Percentiles rank a stretch among this genome's conserved stretches.
Conservation (phyloP, 2,329 filamentous ascomycete genomes). For the Diaporthe citri region DNA sequence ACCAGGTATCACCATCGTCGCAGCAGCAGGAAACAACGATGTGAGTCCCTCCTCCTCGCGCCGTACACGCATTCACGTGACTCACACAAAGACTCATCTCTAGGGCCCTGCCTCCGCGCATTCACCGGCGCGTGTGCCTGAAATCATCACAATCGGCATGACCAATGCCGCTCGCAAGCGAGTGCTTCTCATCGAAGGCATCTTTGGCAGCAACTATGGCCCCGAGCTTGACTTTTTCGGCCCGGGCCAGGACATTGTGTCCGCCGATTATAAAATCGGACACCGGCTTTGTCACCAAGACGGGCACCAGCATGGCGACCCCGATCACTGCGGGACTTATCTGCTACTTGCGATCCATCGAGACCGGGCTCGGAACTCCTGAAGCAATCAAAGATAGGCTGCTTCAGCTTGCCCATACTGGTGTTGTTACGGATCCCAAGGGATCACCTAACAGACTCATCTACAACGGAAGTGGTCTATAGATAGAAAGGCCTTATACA, state of each 20-base stretch:
- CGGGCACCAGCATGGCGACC: constrained; percentile 7
- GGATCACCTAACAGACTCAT: constrained; percentile 5
- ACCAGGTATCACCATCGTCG: constrained; percentile 5
- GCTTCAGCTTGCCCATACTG: neutral
- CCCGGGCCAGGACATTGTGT: neutral
- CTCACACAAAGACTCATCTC: neutral
- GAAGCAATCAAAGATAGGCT: constrained; percentile 1
- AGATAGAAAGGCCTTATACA: neutral
- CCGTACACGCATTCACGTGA: neutral
- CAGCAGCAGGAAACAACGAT: constrained; percentile 7
- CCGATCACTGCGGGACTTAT: constrained; percentile 11
- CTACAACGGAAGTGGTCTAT: constrained; percentile 12
- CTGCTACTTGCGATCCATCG: constrained; percentile 22
- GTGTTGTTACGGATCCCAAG: neutral
- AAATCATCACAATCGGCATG: constrained; percentile 22
- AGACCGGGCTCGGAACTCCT: constrained; percentile 1
- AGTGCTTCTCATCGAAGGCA: neutral
- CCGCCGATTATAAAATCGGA: neutral
- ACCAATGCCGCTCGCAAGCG: neutral
- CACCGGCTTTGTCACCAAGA: constrained; percentile 3
- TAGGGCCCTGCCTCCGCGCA: constrained; percentile 7
- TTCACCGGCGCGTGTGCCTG: neutral
- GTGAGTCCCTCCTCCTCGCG: neutral
- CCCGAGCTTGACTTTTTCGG: constrained; percentile 16
- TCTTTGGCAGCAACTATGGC: constrained; percentile 15